Evolutionary conservation across 257 asterid genomes (phyloP), one percentile per base, ranked within the genome.

Genomic region (Mitragyna speciosa): DNA sequence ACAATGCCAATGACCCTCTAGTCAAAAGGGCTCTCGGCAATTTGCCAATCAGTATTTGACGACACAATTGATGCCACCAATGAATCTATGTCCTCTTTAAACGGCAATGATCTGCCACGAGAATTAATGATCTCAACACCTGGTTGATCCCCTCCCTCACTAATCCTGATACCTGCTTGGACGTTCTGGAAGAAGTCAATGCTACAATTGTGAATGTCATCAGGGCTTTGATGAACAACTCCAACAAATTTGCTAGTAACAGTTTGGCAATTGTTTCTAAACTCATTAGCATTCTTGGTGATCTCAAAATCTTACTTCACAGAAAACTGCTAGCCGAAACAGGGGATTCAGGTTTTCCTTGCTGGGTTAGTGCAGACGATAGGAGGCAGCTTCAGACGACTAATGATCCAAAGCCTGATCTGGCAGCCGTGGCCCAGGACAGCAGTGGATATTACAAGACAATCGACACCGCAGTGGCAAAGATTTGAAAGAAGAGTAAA

Each of bases 191-290:
- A 9, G 98, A 92, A 22, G 86, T 59, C n/a, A 86, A 90, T 58
- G 91, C 91, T 43, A 84, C 95, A 2, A 54, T 89, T 0, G 67
- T 79, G 0, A 83, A 81, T 0, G 91, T 87, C 2, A 83, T 90
- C 47, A 83, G 69, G 75, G 26, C 22, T 51, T 26, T 78, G 47
- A 84, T 89, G 93, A 88, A 77, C 80, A 88, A 91, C 28, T 88
- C 98, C 0, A 85, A 91, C 7, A 90, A 91, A 75, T 88, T 84
- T 56, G 85, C 90, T 2, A 90, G 97, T 81, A 92, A 92, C 54
- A 91, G 98, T 61, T 82, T 93, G 70, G 98, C 98, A 30, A 93
- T 93, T n/a, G 96, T 83, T 0, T 28, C 96, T 14, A 90, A 88
- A 68, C 73, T 91, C 16, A 48, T 92, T n/a, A 83, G 83, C 1